Evolutionary conservation across 495 filamentous ascomycete species (phyloP), one percentile per base, ranked within the genome.

Genomic region (Tuber indicum): DNA sequence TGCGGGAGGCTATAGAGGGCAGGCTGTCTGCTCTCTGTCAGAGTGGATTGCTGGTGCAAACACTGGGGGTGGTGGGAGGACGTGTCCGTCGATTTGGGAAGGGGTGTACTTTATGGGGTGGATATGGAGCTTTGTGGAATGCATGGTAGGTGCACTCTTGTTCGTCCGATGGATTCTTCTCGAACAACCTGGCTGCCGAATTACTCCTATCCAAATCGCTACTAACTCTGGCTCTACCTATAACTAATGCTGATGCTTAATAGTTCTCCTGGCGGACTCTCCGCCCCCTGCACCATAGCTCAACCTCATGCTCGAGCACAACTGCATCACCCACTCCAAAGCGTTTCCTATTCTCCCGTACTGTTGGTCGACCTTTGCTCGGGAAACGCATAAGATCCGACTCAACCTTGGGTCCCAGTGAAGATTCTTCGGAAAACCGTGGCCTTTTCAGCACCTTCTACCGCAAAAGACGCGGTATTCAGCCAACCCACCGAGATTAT

Each of bases 71-170:
- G 16, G 70, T n/a, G n/a, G 72, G 74, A 49, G 72, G 19, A 74
- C 74, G 42, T 66, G 45, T 58, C 77, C 74, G 46, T 80, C 46
- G 7, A 77, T 83, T 46, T 83, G 82, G 82, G 78, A 83, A 43
- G 79, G 76, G 14, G 36, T 83, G 49, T 83, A 83, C 75, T 26
- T 83, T 69, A 81, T 83, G 82, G 82, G 79, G 6, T 83, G 82
- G 82, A 71, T 74, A 36, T 83, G 82, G 82, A 83, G 82, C 78
- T 71, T 76, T 62, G 71, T 83, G 19, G 82, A 83, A 69, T 78
- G 82, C 45, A 16, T 76, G 79, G 82, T 83, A 81, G 77, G 82
- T 82, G 73, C 45, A 21, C 16, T 72, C 36, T 72, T 4, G 10
- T 42, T 43, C 32, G 71, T 32, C 71, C 36, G 71, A n/a, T 72